Evolutionary conservation across 2,329 filamentous ascomycete genomes (phyloP).

Genomic region (Zymoseptoria pseudotritici): DNA sequence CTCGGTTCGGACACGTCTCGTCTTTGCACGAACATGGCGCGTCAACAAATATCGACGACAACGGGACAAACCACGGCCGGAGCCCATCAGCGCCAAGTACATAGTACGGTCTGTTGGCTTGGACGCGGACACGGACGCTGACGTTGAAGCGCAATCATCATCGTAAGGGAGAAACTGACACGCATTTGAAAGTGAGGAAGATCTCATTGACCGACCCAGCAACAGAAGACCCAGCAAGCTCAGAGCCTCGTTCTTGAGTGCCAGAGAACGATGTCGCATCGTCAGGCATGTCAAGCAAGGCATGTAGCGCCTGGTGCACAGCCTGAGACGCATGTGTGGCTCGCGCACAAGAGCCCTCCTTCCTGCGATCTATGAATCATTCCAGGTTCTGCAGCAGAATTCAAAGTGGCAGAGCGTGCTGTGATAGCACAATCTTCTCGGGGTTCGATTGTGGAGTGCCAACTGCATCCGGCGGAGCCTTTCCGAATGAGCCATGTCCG

Average conservation of each 20-base stretch:
- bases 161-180: background rate
- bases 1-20: background rate
- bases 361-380: background rate
- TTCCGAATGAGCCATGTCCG: conserved; percentile 8
- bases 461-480: conserved; percentile 7
- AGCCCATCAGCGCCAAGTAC: background rate
- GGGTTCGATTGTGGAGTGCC: background rate
- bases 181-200: background rate
- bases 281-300: background rate
- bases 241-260: background rate
- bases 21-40: background rate
- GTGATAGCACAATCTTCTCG: background rate
- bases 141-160: background rate
- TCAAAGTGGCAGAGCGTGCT: background rate
- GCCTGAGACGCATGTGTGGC: background rate
- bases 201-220: background rate
- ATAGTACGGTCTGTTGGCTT: background rate
- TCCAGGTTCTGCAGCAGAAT: background rate
- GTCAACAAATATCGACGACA: background rate
- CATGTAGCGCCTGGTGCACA: background rate
- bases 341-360: background rate
- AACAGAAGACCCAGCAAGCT: background rate
- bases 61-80: too few species aligned
- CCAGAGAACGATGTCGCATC: background rate
- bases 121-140: background rate